phyloP scores from a whole-genome alignment of 2,329 filamentous ascomycete species.

The Apiospora marii region DNA sequence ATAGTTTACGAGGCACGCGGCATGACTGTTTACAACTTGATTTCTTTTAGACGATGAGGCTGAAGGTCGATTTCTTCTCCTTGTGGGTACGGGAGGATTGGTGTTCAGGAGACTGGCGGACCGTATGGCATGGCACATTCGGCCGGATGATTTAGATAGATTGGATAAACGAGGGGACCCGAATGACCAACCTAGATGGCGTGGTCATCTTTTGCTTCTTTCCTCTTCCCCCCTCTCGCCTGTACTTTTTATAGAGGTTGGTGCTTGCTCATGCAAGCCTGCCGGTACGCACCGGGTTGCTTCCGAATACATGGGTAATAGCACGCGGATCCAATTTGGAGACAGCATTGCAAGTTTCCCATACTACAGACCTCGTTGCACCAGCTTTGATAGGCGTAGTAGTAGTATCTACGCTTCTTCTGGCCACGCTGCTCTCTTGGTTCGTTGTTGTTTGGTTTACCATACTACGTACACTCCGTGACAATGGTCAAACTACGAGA shows the following conservation, averaged over 20 bases:
- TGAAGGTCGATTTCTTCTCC: neutral
- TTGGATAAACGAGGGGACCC: neutral
- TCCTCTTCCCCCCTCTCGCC: neutral
- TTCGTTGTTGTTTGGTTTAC: neutral
- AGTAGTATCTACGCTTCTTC: neutral
- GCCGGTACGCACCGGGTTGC: neutral
- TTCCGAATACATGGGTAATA: neutral
- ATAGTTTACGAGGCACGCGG: conserved; percentile 18
- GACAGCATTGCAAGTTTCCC: neutral
- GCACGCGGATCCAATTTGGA: neutral
- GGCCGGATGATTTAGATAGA: conserved; percentile 5
- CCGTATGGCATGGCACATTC: neutral
- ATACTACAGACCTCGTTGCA: neutral
- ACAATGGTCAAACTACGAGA: neutral
- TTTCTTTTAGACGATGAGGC: conserved; percentile 5
- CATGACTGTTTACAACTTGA: neutral
- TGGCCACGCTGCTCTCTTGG: neutral
- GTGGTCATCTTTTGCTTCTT: neutral
- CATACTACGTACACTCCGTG: neutral
- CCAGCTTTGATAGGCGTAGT: neutral
- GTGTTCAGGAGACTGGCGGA: neutral
- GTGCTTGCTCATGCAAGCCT: neutral
- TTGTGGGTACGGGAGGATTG: neutral
- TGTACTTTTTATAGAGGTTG: neutral
- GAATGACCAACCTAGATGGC: neutral